These are phyloP conservation scores for Styphnolobium japonicum DNA, from an alignment of 306 rosid species.

Conservation along the genomic window DNA sequence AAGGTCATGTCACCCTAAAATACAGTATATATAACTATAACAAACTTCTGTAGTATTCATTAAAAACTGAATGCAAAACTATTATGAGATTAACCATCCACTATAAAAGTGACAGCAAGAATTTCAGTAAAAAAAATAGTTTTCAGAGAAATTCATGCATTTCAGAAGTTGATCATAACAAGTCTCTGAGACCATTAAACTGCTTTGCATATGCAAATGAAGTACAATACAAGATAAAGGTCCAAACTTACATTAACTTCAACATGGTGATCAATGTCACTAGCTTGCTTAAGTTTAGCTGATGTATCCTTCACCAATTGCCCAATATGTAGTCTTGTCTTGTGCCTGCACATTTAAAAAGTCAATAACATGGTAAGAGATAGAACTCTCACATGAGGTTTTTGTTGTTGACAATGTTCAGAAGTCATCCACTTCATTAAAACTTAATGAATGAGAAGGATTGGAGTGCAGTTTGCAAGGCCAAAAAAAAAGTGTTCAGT, in stretches of 20 bases:
- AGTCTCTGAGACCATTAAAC: conserved; percentile 16
- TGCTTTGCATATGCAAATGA: background rate
- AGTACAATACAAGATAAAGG: background rate
- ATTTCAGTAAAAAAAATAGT: background rate
- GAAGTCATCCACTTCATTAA: background rate
- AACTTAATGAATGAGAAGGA: background rate
- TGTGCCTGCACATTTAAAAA: conserved; percentile 66
- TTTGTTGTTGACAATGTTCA: background rate
- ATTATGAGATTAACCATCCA: background rate
- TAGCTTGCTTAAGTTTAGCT: conserved; percentile 85
- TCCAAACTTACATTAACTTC: conserved; percentile 65
- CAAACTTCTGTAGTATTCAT: background rate
- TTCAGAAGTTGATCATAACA: background rate
- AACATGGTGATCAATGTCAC: conserved; percentile 79
- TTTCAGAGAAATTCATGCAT: background rate
- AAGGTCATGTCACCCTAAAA: background rate
- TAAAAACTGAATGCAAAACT: background rate
- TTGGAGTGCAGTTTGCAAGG: background rate
- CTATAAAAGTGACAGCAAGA: background rate
- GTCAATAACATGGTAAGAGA: background rate
- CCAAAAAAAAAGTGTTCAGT: background rate
- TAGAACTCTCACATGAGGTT: background rate
- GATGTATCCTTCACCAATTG: conserved; percentile 95
- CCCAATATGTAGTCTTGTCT: conserved; percentile 92
- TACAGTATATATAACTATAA: background rate